Base-by-base conservation (phyloP, 2,329 filamentous ascomycete species). In the Pyrenophora tritici-repentis region DNA sequence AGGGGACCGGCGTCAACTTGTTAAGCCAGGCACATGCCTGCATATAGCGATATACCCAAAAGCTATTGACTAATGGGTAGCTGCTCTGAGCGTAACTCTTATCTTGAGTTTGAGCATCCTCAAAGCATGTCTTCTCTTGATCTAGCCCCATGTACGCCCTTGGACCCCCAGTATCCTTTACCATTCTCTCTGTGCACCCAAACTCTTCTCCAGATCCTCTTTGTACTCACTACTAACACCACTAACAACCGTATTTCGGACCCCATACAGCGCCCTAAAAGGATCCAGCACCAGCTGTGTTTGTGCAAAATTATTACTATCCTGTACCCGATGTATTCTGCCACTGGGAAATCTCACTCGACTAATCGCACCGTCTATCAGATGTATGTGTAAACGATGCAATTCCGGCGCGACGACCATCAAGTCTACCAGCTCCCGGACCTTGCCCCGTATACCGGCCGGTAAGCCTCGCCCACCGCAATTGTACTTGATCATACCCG, bases 401-500 rank as follows among this genome's bases (percentile, higher is more conserved):
- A 74, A 38, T 20, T 51, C 50, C 7, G 54, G 56, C 3, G 60
- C 71, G 2, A 46, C 45, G 12, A 48, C 62, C 50, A 80, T 47
- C 34, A 73, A 62, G 47, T 72, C 66, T 5, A 78, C 75, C 33
- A 80, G 60, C 35, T 71, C 70, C 48, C 67, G 58, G 14, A 80
- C 75, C 45, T 76, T 75, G 16, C 63, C 61, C 18, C 67, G 54
- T 22, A 81, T 64, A 0, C 78, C 77, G 22, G 74, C 73, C 2
- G 73, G 72, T 32, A 81, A 56, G 1, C 77, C 77, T 20, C 70
- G 62, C 0, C 77, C 78, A 1, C 73, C 69, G n/a, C 75, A 77
- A 56, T 81, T 80, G 59, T 76, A 80, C 58, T 80, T 81, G 53
- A 80, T 77, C 78, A 79, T 79, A 3, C 77, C 78, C 1, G 76